Percentiles rank a stretch among this genome's conserved stretches.
Conservation (phyloP, 2,329 filamentous ascomycete species). For the Conoideocrella luteorostrata region DNA sequence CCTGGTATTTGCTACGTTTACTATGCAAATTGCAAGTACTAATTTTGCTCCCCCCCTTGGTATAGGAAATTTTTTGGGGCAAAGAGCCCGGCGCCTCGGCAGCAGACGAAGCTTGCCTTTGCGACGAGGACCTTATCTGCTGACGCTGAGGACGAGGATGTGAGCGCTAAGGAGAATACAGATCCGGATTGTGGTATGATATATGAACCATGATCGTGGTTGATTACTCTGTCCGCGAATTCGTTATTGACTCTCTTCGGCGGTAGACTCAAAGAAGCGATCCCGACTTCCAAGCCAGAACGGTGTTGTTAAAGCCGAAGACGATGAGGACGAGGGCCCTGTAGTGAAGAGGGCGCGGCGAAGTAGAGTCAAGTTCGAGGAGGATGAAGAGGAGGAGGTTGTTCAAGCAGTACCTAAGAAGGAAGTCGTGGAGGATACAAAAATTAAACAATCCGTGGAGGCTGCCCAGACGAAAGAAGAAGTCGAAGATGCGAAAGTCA, state of each 20-base stretch:
- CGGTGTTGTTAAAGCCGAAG: constrained; percentile 21
- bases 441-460: constrained; percentile 1
- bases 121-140: constrained; percentile 45
- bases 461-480: constrained; percentile 11
- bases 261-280: constrained; percentile 44
- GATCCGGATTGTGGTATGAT: constrained; percentile 18
- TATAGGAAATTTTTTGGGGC: constrained; percentile 78
- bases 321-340: constrained; percentile 51
- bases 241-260: not conserved
- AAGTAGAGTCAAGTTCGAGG: constrained; percentile 40
- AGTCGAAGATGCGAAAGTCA: constrained; percentile 1
- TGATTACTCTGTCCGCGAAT: not conserved
- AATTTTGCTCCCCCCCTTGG: constrained; percentile 5
- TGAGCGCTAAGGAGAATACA: constrained; percentile 30
- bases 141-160: constrained; percentile 22
- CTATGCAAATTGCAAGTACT: not conserved
- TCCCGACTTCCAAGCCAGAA: constrained; percentile 20
- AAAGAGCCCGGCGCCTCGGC: constrained; percentile 48
- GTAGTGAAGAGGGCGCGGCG: constrained; percentile 51
- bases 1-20: not conserved
- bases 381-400: constrained; percentile 44
- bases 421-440: constrained; percentile 13
- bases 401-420: constrained; percentile 25
- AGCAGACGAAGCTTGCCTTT: constrained; percentile 77
- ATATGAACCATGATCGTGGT: too few relatives aligned